Conservation (phyloP, 371 early-diverging fungal species). For the Lichtheimia hyalospora region DNA sequence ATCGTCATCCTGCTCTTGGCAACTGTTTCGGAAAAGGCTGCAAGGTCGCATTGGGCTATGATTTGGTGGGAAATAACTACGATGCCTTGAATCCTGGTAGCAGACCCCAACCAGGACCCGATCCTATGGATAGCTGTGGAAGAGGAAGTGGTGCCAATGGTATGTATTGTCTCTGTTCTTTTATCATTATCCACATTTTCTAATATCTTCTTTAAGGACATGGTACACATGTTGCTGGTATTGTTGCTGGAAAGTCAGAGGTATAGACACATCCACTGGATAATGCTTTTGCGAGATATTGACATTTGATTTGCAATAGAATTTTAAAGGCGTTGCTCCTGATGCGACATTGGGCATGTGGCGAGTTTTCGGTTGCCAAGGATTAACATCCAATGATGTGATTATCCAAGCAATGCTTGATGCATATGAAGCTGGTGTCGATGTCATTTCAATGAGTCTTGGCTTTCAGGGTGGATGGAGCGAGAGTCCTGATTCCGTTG, state of each 20-base stretch:
- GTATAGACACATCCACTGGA: slow-evolving; percentile 19
- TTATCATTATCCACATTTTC: no score
- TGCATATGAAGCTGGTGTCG: slow-evolving; percentile 55
- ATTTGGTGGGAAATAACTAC: slow-evolving; percentile 58
- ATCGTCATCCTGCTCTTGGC: slow-evolving; percentile 7
- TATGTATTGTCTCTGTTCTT: slow-evolving; percentile 10
- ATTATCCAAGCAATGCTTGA: slow-evolving; percentile 60
- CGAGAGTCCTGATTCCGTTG: slow-evolving; percentile 35
- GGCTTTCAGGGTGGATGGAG: slow-evolving; percentile 57
- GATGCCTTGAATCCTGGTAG: slow-evolving; percentile 8
- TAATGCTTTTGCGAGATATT: background rate
- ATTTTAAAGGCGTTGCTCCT: slow-evolving; percentile 63
- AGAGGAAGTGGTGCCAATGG: slow-evolving; percentile 31
- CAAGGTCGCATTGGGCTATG: slow-evolving; percentile 62
- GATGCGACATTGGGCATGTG: slow-evolving; percentile 53
- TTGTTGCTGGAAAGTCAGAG: slow-evolving; percentile 54
- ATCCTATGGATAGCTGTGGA: slow-evolving; percentile 63
- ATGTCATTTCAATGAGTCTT: slow-evolving; percentile 64
- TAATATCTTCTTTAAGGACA: slow-evolving; percentile 19
- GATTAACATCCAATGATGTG: slow-evolving; percentile 51
- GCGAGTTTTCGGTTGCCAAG: slow-evolving; percentile 62
- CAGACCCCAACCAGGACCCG: slow-evolving; percentile 25
- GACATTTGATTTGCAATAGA: slow-evolving; percentile 5
- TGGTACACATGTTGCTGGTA: slow-evolving; percentile 36
- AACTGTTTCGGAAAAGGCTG: slow-evolving; percentile 3